Percentiles rank a stretch among this genome's conserved stretches.
These are phyloP conservation scores for Microthlaspi erraticum DNA, from an alignment of 345 rosid species.

Conservation along the genomic window DNA sequence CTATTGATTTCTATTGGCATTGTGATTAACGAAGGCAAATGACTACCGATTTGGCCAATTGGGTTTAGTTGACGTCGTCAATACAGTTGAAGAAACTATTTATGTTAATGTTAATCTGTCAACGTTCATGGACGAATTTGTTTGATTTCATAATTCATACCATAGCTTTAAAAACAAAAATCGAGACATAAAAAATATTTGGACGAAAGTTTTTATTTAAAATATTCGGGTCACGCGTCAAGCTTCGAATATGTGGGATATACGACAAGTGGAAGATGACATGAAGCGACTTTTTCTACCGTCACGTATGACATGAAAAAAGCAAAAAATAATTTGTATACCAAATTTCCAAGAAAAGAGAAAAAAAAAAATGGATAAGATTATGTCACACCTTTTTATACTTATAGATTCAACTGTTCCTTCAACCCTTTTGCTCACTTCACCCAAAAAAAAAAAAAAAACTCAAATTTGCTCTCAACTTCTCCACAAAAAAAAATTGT, in stretches of 20 bases:
- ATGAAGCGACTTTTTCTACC: constrained; percentile 39
- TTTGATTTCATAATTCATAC: too few relatives aligned
- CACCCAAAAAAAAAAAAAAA: not conserved
- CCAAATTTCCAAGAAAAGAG: not conserved
- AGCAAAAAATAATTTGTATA: not conserved
- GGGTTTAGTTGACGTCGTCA: too few relatives aligned
- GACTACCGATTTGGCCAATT: not conserved
- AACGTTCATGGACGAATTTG: too few relatives aligned
- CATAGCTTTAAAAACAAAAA: too few relatives aligned
- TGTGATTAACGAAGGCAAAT: not conserved
- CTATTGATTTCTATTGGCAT: not conserved
- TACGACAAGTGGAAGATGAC: constrained; percentile 40
- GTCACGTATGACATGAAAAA: constrained; percentile 18
- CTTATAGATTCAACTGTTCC: not conserved
- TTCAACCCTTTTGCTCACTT: constrained; percentile 1
- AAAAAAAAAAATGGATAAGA: constrained; percentile 32
- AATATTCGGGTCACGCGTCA: not conserved
- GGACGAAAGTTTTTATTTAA: too few relatives aligned
- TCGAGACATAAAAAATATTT: too few relatives aligned
- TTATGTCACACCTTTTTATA: constrained; percentile 14
- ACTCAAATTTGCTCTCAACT: constrained; percentile 1
- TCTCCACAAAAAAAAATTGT: not conserved
- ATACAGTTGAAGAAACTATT: too few relatives aligned
- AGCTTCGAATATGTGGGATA: constrained; percentile 14
- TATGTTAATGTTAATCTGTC: not conserved